These are phyloP conservation scores for Calonectria pseudoreteaudii DNA, from an alignment of 2,329 filamentous ascomycete species.

Conservation along the genomic window DNA sequence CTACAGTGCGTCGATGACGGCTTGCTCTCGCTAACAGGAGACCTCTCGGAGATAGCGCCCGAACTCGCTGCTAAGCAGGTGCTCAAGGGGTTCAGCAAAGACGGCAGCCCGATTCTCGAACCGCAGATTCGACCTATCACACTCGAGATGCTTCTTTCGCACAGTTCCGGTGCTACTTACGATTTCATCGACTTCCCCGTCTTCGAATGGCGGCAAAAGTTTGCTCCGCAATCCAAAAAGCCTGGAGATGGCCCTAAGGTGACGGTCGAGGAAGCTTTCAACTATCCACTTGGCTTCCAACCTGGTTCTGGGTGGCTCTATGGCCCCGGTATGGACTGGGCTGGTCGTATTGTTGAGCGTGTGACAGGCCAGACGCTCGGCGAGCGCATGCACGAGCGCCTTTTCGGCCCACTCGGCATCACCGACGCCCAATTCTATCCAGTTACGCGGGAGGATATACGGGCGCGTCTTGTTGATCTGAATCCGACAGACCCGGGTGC, in stretches of 20 bases:
- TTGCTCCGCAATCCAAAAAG: slow-evolving; percentile 25
- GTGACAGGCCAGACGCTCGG: slow-evolving; percentile 56
- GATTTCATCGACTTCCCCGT: slow-evolving; percentile 53
- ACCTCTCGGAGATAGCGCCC: slow-evolving; percentile 58
- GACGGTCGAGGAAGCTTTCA: slow-evolving; percentile 56
- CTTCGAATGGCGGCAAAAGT: slow-evolving; percentile 50
- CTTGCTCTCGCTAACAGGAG: slow-evolving; percentile 57
- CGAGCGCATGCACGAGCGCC: slow-evolving; percentile 56
- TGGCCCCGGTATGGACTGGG: slow-evolving; percentile 63
- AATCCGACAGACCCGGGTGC: slow-evolving; percentile 53
- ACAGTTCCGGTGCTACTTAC: slow-evolving; percentile 62
- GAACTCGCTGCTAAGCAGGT: slow-evolving; percentile 61
- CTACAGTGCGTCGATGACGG: slow-evolving; percentile 68
- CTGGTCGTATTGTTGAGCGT: slow-evolving; percentile 62
- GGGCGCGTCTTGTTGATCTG: slow-evolving; percentile 49
- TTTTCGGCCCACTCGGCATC: slow-evolving; percentile 58
- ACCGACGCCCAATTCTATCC: slow-evolving; percentile 54
- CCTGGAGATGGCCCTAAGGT: slow-evolving; percentile 28
- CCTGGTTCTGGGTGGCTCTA: slow-evolving; percentile 66
- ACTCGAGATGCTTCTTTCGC: slow-evolving; percentile 62
- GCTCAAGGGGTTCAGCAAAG: slow-evolving; percentile 58
- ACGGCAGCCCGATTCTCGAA: slow-evolving; percentile 53
- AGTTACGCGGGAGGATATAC: slow-evolving; percentile 49
- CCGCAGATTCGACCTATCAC: slow-evolving; percentile 55
- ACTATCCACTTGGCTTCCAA: slow-evolving; percentile 60